Base-by-base conservation (phyloP, 805 yeast genomes). In the Kazachstania africana region DNA sequence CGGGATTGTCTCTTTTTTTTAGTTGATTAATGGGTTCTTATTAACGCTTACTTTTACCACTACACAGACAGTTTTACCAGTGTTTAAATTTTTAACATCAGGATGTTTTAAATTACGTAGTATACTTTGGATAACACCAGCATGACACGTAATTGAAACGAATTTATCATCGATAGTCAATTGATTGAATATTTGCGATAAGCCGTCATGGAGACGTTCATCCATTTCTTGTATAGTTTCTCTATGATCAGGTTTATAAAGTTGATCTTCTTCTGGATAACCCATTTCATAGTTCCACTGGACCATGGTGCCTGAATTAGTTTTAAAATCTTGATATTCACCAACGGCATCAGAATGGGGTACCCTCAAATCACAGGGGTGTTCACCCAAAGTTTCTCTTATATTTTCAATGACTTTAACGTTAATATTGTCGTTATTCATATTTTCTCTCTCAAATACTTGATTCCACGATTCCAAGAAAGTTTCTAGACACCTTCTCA, bases 41-140 rank as follows among this genome's bases (percentile, higher is more conserved):
- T n/a, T n/a, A n/a, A n/a, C n/a, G n/a, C n/a, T 19, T 19, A 19
- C 24, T 27, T 68, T 69, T 15, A 75, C 64, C 3, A 74, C 70
- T 19, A 70, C 59, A 3, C 76, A 75, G 10, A 75, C 69, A 63
- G 73, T 66, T n/a, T 78, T 77, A 6, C 81, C 80, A 1, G 81
- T 74, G 20, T 74, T 66, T 27, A 75, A 27, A 18, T 43, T 65
- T 16, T 72, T 62, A 43, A 73, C 68, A n/a, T 62, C 57, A 35
- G 79, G 61, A 47, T 75, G 81, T 4, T 64, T 60, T 31, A 68
- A 43, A 1, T 66, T 76, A 24, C 72, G 62, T 10, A 74, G 53
- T 4, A 67, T 50, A 17, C 72, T 61, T 33, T 69, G 55, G 21
- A 72, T 73, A 27, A 72, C 73, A 2, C 80, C 80, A 3, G 75